Evolutionary conservation across 306 rosid species (phyloP).

Genomic region (Senna tora): DNA sequence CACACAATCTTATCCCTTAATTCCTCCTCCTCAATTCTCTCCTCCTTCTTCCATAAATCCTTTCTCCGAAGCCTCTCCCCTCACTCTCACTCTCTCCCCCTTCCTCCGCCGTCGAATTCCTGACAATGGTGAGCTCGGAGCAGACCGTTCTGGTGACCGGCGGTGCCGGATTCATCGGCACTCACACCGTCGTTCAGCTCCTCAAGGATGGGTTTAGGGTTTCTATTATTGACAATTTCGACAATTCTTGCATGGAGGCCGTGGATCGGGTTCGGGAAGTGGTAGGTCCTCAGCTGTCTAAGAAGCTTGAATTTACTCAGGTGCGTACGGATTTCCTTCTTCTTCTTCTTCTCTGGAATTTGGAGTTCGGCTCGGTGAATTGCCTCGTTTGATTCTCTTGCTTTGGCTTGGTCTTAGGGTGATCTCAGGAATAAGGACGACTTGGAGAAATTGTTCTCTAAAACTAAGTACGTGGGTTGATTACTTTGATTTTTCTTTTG

Average conservation of each 20-base stretch:
- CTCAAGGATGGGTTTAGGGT: constrained; percentile 69
- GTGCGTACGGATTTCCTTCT: constrained; percentile 39
- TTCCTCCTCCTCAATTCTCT: neutral
- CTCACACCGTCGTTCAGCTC: constrained; percentile 90
- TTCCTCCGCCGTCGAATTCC: neutral
- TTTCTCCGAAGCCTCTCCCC: neutral
- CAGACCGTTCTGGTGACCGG: constrained; percentile 82
- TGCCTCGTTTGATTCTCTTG: neutral
- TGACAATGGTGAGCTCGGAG: constrained; percentile 44
- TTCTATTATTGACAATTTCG: constrained; percentile 69
- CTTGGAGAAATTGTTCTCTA: constrained; percentile 75
- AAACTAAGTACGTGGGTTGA: constrained; percentile 45
- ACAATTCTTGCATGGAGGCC: constrained; percentile 72
- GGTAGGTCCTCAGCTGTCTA: constrained; percentile 75
- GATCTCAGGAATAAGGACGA: constrained; percentile 79
- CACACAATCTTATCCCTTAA: neutral
- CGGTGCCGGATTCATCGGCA: constrained; percentile 89
- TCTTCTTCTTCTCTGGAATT: neutral
- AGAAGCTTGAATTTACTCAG: constrained; percentile 68
- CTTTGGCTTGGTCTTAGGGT: constrained; percentile 49
- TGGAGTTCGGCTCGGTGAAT: neutral
- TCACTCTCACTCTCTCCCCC: neutral
- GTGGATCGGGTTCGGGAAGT: constrained; percentile 71
- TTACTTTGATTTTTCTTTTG: too few species aligned
- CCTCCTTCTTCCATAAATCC: neutral